phyloP scores from a whole-genome alignment of 768 basidiomycete genomes.

The Lactarius psammicola region DNA sequence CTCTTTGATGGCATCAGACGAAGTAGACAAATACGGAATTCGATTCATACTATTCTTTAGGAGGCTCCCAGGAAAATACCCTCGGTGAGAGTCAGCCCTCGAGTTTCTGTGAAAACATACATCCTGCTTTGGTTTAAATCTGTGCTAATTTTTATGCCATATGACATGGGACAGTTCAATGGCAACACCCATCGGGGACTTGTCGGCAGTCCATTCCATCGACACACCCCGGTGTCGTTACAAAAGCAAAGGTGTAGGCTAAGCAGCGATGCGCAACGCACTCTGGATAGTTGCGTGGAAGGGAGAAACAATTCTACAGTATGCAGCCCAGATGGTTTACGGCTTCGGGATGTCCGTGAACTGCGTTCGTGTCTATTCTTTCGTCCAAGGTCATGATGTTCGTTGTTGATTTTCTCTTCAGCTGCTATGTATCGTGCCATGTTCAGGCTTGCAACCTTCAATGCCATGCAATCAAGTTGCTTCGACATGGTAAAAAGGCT shows the following conservation, averaged over 20 bases:
- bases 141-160: background rate
- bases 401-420: constrained; percentile 36
- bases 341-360: constrained; percentile 66
- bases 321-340: constrained; percentile 43
- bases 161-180: background rate
- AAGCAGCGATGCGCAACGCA: background rate
- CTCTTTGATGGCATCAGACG: too few species aligned
- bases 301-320: background rate
- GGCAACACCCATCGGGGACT: background rate
- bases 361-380: constrained; percentile 52
- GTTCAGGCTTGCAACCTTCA: constrained; percentile 90
- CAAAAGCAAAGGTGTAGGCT: background rate
- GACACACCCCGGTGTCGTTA: background rate
- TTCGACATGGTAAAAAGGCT: constrained; percentile 61
- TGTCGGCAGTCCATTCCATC: background rate
- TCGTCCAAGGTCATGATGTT: background rate
- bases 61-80: background rate
- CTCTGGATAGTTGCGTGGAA: background rate
- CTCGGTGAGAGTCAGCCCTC: background rate
- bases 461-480: constrained; percentile 84
- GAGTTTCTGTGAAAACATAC: constrained; percentile 18
- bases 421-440: constrained; percentile 78
- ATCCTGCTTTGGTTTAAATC: background rate
- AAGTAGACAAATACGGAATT: constrained; percentile 15
- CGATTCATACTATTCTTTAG: constrained; percentile 7